phyloP scores from a whole-genome alignment of 2,329 filamentous ascomycete species.

The Fonsecaea monophora region DNA sequence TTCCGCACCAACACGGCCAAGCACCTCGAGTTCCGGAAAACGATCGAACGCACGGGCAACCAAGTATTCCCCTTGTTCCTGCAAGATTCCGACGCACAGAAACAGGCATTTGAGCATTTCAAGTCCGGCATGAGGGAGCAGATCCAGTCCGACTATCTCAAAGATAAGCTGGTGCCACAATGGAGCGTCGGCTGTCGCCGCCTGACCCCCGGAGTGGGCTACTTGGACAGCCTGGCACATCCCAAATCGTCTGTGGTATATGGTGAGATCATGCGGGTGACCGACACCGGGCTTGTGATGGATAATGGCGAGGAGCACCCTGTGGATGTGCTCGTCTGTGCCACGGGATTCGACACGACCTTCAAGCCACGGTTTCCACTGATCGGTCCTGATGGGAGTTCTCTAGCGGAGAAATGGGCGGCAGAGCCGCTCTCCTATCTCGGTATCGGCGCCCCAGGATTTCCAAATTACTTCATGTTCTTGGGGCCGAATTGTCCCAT shows the following conservation, averaged over 20 bases:
- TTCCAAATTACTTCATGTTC: conserved; percentile 46
- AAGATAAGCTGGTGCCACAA: conserved; percentile 35
- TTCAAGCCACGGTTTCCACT: conserved; percentile 46
- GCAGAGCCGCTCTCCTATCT: conserved; percentile 46
- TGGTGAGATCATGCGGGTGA: conserved; percentile 34
- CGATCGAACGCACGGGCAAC: conserved; percentile 36
- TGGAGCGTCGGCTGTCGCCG: conserved; percentile 39
- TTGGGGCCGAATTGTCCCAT: conserved; percentile 45
- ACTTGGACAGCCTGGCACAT: conserved; percentile 38
- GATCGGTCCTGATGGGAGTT: conserved; percentile 41
- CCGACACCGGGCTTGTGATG: conserved; percentile 30
- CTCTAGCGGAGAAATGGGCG: conserved; percentile 40
- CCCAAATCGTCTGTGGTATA: conserved; percentile 39
- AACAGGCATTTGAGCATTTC: conserved; percentile 24
- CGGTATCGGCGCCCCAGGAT: conserved; percentile 43
- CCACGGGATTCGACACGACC: conserved; percentile 48
- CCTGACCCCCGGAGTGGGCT: conserved; percentile 37
- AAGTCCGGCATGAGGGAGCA: conserved; percentile 38
- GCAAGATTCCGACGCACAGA: conserved; percentile 25
- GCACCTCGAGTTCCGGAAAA: conserved; percentile 30
- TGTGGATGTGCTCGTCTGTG: conserved; percentile 47
- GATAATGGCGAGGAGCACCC: conserved; percentile 41
- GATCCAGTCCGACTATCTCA: conserved; percentile 33
- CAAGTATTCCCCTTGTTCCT: conserved; percentile 36
- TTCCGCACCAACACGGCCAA: conserved; percentile 35